Evolutionary conservation across 805 yeast species (phyloP).

Genomic region (Zygoascus tannicola): DNA sequence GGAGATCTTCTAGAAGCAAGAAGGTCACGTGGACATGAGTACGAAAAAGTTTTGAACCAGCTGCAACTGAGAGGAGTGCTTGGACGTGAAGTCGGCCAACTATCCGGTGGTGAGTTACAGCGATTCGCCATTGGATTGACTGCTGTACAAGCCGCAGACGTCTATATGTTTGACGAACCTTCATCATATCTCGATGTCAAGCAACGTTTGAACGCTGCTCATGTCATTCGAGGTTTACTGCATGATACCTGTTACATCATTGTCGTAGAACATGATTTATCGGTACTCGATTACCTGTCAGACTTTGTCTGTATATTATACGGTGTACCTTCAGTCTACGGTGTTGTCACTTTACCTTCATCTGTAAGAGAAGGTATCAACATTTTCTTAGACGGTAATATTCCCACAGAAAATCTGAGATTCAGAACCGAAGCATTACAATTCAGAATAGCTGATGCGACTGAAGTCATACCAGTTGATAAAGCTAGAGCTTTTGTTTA

Average conservation of each 20-base stretch:
- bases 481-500: constrained; percentile 70
- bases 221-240: constrained; percentile 79
- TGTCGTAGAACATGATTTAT: constrained; percentile 97
- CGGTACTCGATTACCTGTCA: constrained; percentile 92
- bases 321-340: constrained; percentile 98
- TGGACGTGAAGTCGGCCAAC: constrained; percentile 78
- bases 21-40: constrained; percentile 60
- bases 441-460: constrained; percentile 85
- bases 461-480: constrained; percentile 72
- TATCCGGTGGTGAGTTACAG: constrained; percentile 98
- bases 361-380: constrained; percentile 99
- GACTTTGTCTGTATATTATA: constrained; percentile 94
- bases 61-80: constrained; percentile 70
- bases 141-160: constrained; percentile 88
- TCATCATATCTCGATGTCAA: constrained; percentile 97
- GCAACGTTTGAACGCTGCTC: constrained; percentile 97
- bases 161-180: constrained; percentile 99
- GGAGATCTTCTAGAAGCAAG: constrained; percentile 73
- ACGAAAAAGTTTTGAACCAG: constrained; percentile 53
- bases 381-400: constrained; percentile 95
- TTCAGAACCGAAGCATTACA: constrained; percentile 94
- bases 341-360: constrained; percentile 94
- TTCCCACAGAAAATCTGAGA: constrained; percentile 93
- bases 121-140: constrained; percentile 98
- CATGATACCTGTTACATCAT: constrained; percentile 71